Evolutionary conservation across 2,329 filamentous ascomycete genomes (phyloP).

Genomic region (Zymoseptoria brevis): DNA sequence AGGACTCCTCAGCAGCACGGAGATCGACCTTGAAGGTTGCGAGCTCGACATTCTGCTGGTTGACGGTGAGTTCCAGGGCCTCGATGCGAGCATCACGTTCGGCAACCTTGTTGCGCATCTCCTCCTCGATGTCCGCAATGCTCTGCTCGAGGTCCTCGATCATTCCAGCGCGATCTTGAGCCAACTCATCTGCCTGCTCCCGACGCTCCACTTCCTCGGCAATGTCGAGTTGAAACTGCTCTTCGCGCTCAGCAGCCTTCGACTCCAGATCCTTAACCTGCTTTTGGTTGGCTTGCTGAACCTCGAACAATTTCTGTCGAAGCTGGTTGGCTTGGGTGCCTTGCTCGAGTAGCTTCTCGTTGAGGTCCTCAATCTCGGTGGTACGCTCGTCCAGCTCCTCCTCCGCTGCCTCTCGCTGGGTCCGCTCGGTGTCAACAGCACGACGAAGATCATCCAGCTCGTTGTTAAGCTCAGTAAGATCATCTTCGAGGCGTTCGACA

Average conservation of each 20-base stretch:
- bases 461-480: constrained; percentile 22
- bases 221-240: constrained; percentile 33
- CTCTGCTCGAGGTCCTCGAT: constrained; percentile 31
- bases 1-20: constrained; percentile 16
- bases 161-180: constrained; percentile 28
- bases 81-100: constrained; percentile 27
- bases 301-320: constrained; percentile 40
- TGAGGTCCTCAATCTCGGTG: constrained; percentile 34
- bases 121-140: constrained; percentile 27
- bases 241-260: constrained; percentile 32
- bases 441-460: constrained; percentile 32
- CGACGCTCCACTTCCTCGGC: constrained; percentile 32
- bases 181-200: constrained; percentile 31
- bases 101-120: constrained; percentile 21
- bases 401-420: constrained; percentile 38
- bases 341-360: constrained; percentile 33
- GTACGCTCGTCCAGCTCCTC: constrained; percentile 36
- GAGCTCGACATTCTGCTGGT: constrained; percentile 20
- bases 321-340: constrained; percentile 42
- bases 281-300: constrained; percentile 36
- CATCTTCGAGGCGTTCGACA: constrained; percentile 27
- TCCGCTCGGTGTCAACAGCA: constrained; percentile 34
- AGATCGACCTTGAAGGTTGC: constrained; percentile 22
- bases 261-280: constrained; percentile 33
- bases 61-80: constrained; percentile 21